Evolutionary conservation across 2,329 filamentous ascomycete species (phyloP).

Genomic region (Incumbomyces lentus): DNA sequence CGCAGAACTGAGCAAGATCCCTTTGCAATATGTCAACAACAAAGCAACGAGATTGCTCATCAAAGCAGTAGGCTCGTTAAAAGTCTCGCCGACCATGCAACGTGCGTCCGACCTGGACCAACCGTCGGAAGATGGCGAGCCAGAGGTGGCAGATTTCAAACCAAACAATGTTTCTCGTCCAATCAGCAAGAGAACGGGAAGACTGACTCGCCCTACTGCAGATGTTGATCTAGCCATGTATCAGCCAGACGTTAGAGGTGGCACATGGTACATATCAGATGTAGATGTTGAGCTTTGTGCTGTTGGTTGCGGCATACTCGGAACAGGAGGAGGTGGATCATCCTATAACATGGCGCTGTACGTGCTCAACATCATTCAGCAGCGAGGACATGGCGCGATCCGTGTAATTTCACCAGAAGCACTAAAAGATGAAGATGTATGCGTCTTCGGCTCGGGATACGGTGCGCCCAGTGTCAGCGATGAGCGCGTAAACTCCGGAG

Average conservation of each 20-base stretch:
- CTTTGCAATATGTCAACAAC: conserved; percentile 23
- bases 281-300: conserved; percentile 31
- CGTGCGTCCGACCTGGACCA: conserved; percentile 15
- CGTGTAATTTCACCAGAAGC: conserved; percentile 31
- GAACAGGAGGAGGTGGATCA: conserved; percentile 32
- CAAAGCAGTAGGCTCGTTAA: conserved; percentile 23
- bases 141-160: conserved; percentile 10
- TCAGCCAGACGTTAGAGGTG: conserved; percentile 23
- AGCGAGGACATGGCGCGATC: conserved; percentile 27
- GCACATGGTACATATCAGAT: conserved; percentile 29
- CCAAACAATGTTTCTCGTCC: conserved; percentile 8
- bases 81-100: background rate
- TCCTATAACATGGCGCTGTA: conserved; percentile 39
- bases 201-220: conserved; percentile 7
- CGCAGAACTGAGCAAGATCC: conserved; percentile 30
- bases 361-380: conserved; percentile 30
- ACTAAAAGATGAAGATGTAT: conserved; percentile 29
- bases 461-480: conserved; percentile 27
- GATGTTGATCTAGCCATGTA: conserved; percentile 25
- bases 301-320: conserved; percentile 29
- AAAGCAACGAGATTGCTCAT: conserved; percentile 26
- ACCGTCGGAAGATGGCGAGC: conserved; percentile 17
- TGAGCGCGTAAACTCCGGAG: conserved; percentile 22
- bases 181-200: conserved; percentile 3
- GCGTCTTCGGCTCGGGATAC: conserved; percentile 38